These are phyloP conservation scores for Trametes sp. DNA, from an alignment of 1,284 basidiomycete genomes.

Conservation along the genomic window DNA sequence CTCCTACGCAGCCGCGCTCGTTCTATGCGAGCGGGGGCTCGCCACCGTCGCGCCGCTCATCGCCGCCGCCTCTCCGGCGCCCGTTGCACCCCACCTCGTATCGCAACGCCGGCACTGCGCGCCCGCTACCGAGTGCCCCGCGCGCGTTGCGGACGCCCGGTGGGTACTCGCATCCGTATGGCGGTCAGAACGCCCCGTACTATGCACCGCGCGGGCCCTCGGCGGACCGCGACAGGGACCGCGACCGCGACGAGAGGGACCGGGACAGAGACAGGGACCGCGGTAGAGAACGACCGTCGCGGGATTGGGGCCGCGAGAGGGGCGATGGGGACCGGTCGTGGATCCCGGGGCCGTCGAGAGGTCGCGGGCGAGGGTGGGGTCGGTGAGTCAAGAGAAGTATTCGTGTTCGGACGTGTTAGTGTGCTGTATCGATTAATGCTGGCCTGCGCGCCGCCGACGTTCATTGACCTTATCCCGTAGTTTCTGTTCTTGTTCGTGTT, in stretches of 20 bases:
- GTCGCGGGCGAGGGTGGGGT: constrained; percentile 26
- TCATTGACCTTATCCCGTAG: background rate
- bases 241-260: constrained; percentile 45
- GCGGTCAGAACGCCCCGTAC: constrained; percentile 26
- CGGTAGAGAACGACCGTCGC: constrained; percentile 8
- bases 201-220: constrained; percentile 51
- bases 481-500: background rate
- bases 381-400: constrained; percentile 14
- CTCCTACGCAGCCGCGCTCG: constrained; percentile 56
- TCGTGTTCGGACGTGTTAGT: background rate
- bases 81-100: constrained; percentile 39
- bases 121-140: constrained; percentile 58
- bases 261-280: constrained; percentile 35
- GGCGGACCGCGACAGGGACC: constrained; percentile 49
- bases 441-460: background rate
- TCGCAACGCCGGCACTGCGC: constrained; percentile 36
- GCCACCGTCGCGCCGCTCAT: constrained; percentile 35
- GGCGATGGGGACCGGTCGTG: constrained; percentile 27
- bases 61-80: constrained; percentile 34
- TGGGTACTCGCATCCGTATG: constrained; percentile 20
- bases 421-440: background rate
- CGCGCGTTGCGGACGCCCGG: constrained; percentile 54
- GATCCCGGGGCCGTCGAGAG: constrained; percentile 29
- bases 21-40: constrained; percentile 41
- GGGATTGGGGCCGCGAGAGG: constrained; percentile 30